phyloP scores from a whole-genome alignment of 1,284 basidiomycete species.

The Moesziomyces antarcticus region DNA sequence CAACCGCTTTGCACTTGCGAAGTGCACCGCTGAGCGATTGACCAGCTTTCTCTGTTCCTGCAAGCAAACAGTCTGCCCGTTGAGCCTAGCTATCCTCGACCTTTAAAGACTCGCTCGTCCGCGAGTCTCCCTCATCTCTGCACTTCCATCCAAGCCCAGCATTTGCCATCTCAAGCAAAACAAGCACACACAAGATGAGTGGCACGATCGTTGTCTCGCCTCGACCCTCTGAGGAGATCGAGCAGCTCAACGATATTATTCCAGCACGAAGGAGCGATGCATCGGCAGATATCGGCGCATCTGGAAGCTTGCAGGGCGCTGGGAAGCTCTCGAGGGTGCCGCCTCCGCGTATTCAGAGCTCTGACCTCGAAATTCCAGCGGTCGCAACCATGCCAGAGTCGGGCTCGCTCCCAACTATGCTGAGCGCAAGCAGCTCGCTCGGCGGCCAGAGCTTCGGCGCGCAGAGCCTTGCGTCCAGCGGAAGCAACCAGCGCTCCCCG shows the following conservation, averaged over 20 bases:
- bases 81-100: too few relatives aligned
- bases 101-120: too few relatives aligned
- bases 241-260: conserved; percentile 21
- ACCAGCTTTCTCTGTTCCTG: too few relatives aligned
- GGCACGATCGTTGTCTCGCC: conserved; percentile 1
- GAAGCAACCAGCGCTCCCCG: neutral
- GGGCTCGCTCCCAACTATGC: neutral
- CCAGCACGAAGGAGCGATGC: neutral
- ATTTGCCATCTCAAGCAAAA: neutral
- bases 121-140: neutral
- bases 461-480: neutral
- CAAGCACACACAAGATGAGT: conserved; percentile 11
- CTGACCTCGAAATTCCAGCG: neutral
- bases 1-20: too few relatives aligned
- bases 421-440: conserved; percentile 7
- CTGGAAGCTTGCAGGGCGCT: conserved; percentile 6
- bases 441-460: neutral
- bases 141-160: neutral
- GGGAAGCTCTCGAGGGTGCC: neutral
- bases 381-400: neutral
- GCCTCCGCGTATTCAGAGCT: conserved; percentile 2
- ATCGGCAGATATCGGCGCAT: neutral
- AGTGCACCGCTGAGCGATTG: too few relatives aligned
- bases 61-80: too few relatives aligned
- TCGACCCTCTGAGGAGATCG: conserved; percentile 14